phyloP scores from a whole-genome alignment of 2,329 filamentous ascomycete genomes.

The Trichoderma arundinaceum region DNA sequence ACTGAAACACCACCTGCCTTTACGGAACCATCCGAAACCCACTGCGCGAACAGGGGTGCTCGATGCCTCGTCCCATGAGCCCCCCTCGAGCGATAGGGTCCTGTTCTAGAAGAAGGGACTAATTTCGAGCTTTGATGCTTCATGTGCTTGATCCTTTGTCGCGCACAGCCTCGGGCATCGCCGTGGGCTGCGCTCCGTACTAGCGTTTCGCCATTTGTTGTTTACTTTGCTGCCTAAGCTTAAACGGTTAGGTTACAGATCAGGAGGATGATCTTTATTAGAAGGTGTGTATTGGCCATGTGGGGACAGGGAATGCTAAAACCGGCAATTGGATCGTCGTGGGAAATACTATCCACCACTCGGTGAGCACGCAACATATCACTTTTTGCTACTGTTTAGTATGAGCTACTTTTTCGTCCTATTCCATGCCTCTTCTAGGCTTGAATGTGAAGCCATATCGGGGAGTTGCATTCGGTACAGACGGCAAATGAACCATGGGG shows the following conservation, averaged over 20 bases:
- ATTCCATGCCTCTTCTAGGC: neutral
- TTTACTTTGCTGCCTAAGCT: constrained; percentile 16
- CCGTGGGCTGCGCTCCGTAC: neutral
- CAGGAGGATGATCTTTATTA: neutral
- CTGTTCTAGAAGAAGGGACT: neutral
- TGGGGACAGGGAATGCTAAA: constrained; percentile 1
- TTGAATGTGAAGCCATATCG: neutral
- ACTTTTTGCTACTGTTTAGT: neutral
- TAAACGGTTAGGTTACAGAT: constrained; percentile 20
- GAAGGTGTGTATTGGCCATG: constrained; percentile 5
- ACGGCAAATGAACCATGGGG: constrained; percentile 12
- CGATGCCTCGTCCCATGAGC: neutral
- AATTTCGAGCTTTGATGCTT: neutral
- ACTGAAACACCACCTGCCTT: constrained; percentile 29
- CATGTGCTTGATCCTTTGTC: neutral
- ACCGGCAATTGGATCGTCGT: constrained; percentile 11
- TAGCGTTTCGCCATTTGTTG: constrained; percentile 14
- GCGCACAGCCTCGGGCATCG: constrained; percentile 17
- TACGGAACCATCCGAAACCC: constrained; percentile 25
- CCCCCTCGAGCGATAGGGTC: neutral
- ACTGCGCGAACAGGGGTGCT: constrained; percentile 2
- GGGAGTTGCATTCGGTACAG: neutral
- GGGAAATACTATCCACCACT: neutral
- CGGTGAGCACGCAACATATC: neutral
- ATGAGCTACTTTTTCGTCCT: neutral